Base-by-base conservation (phyloP, 2,329 filamentous ascomycete species). In the Coleophoma cylindrospora region DNA sequence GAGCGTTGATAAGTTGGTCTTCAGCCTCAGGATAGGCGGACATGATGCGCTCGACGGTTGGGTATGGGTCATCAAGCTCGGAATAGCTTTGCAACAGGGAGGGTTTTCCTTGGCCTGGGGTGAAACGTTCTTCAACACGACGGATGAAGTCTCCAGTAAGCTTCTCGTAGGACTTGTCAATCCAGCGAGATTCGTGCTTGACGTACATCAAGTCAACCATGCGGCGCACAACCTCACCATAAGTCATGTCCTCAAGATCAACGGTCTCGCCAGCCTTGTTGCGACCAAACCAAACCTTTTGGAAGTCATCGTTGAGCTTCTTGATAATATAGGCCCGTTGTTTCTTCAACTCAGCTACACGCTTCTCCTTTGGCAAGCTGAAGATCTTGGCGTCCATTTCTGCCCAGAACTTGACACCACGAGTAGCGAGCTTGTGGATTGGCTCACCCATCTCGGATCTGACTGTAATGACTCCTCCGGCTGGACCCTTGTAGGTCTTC, bases 341-440 rank as follows among this genome's bases (percentile, higher is more conserved):
- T 74, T 94, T 95, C 75, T 90, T 89, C 40, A 96, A 78, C 71
- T 94, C 91, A 2, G 87, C 79, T 19, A 96, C 76, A 40, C 91
- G 86, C 77, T 96, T 96, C 65, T 92, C 90, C 52, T 75, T 96
- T 70, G 96, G 91, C 45, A 99, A 75, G 65, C 84, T 87, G 76
- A 99, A 99, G 64, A 99, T 97, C 73, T 95, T 96, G 70, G 95
- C 83, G 65, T 99, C 94, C 91, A 99, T 96, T 73, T 99, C 95
- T 45, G 91, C 86, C 94, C 94, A 99, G 77, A 99, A 96, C 49
- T 83, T 77, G 44, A 99, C 91, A 80, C 94, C 94, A 52, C 95
- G 87, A 45, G 94, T 99, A 14, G 94, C 95, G 52, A 99, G 82
- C 76, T 99, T 99, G 77, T 99, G 94, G 55, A 99, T 99, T 6